Evolutionary conservation across 768 basidiomycete genomes (phyloP).

Genomic region (Xerocomellus amylosporus): DNA sequence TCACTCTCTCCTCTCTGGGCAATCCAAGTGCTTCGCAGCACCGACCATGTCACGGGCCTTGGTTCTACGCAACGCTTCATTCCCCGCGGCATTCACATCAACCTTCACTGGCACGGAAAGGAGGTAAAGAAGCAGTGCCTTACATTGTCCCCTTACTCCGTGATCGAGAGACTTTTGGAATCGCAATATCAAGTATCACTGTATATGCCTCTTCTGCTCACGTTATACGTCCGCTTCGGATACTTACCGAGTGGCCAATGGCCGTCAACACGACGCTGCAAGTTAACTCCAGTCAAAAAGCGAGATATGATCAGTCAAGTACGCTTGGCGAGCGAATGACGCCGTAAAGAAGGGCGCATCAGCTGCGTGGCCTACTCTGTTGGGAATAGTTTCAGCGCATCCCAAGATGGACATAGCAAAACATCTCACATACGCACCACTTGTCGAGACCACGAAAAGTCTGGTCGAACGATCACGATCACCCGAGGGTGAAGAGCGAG

Average conservation of each 20-base stretch:
- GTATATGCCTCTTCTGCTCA: conserved; percentile 11
- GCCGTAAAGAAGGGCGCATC: conserved; percentile 35
- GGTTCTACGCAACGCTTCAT: conserved; percentile 17
- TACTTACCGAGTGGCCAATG: conserved; percentile 11
- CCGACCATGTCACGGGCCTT: conserved; percentile 25
- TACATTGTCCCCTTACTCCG: conserved; percentile 12
- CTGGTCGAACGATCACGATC: conserved; percentile 14
- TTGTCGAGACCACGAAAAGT: neutral
- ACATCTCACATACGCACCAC: neutral
- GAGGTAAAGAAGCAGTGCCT: conserved; percentile 11
- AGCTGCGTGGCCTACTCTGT: conserved; percentile 27
- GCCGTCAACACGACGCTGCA: conserved; percentile 7
- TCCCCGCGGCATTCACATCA: conserved; percentile 34
- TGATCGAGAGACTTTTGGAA: conserved; percentile 20
- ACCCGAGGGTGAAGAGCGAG: conserved; percentile 12
- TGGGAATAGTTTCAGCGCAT: conserved; percentile 11
- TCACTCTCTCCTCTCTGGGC: conserved; percentile 16
- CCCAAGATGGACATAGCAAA: conserved; percentile 23
- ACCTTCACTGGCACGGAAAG: conserved; percentile 7
- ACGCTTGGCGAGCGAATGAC: conserved; percentile 18
- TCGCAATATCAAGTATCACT: neutral
- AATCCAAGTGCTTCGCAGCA: conserved; percentile 17
- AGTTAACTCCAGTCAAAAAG: conserved; percentile 16
- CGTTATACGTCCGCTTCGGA: conserved; percentile 11
- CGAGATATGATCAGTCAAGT: conserved; percentile 12